Evolutionary conservation across 2,329 filamentous ascomycete genomes (phyloP), one percentile per base, ranked within the genome.

Genomic region (Kalmusia sp.): DNA sequence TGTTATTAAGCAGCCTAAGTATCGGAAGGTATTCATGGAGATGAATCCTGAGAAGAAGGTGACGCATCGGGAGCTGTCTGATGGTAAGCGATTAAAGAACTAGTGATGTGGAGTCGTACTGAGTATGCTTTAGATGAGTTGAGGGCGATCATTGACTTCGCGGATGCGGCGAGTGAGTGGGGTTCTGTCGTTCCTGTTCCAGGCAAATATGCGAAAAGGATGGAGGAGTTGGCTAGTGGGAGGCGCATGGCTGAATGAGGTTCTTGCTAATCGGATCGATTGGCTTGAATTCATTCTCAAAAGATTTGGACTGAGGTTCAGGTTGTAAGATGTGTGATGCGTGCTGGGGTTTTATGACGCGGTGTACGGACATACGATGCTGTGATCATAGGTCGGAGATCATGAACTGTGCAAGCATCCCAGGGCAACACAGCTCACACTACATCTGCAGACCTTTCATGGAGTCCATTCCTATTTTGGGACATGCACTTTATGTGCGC

Each of bases 161-260:
- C 53, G 8, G 65, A 70, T 15, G 59, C 67, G 6, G 67, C 67
- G 2, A 35, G 44, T 7, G 67, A 70, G 40, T 70, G 67, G 67
- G 67, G 67, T 0, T 68, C 65, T 0, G 52, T 49, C 1, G 61
- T 70, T 2, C 59, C 54, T n/a, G 48, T 70, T 3, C 65, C 64
- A 12, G 55, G 51, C 3, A 24, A 43, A 1, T 62, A 70, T 15
- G 55, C 57, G 11, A 28, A 57, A 7, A 47, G 57, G 3, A 64
- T 69, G 58, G 41, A 64, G 11, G 57, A 53, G 11, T 21, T 68
- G 25, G 63, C 63, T 4, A 53, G 57, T 6, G 43, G 47, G 27
- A 58, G 65, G 27, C 49, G 41, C 6, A 52, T 68, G 27, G 64
- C 63, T 3, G 57, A 63, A 11, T 51, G 38, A 33, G 12, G 7